Evolutionary conservation across 208 protist species (phyloP).

Genomic region (Leishmania major): DNA sequence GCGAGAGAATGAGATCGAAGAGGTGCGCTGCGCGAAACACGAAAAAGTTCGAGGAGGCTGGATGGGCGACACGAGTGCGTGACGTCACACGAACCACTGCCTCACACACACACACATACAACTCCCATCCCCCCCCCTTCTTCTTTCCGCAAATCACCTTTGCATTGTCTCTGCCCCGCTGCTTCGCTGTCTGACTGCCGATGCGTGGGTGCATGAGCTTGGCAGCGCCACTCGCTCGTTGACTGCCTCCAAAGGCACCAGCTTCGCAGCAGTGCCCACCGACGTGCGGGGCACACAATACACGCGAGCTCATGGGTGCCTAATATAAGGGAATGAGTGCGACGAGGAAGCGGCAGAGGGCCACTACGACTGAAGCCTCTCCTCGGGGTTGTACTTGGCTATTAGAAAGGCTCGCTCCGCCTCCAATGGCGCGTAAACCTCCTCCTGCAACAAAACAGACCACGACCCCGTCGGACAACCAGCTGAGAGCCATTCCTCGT

Average conservation of each 20-base stretch:
- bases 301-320: neutral
- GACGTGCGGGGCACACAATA: neutral
- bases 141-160: neutral
- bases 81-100: no score
- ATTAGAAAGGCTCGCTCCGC: constrained; percentile 51
- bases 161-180: neutral
- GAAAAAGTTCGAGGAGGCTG: neutral
- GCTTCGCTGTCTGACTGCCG: neutral
- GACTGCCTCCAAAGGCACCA: neutral
- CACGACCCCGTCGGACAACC: constrained; percentile 59
- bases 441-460: constrained; percentile 52
- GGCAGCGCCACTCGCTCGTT: neutral
- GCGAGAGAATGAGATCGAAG: neutral
- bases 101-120: neutral
- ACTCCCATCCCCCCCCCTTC: neutral
- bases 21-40: neutral
- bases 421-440: constrained; percentile 61
- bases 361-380: neutral
- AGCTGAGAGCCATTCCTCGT: constrained; percentile 56
- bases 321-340: neutral
- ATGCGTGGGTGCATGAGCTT: neutral
- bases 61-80: neutral
- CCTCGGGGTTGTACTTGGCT: constrained; percentile 53
- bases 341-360: neutral
- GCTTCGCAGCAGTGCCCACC: neutral